These are phyloP conservation scores for Wickerhamiella infanticola DNA, from an alignment of 1,139 yeast genomes.

Conservation along the genomic window DNA sequence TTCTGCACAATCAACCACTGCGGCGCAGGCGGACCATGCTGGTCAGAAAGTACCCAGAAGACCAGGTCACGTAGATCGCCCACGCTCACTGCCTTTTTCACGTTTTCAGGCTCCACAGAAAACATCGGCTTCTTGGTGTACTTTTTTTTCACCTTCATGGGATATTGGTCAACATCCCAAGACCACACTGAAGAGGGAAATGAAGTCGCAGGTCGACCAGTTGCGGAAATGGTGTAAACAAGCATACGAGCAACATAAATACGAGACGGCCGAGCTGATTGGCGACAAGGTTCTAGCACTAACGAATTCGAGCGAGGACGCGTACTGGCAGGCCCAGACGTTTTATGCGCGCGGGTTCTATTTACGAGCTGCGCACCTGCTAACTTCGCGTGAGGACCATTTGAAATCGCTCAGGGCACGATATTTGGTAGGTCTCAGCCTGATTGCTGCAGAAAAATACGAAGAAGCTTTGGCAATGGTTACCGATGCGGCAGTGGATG, in stretches of 20 bases:
- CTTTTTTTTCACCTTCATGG: slow-evolving; percentile 12
- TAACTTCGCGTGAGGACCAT: slow-evolving; percentile 22
- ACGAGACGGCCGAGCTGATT: slow-evolving; percentile 74
- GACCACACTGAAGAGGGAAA: background rate
- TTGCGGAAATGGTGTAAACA: slow-evolving; percentile 88
- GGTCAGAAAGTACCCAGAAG: slow-evolving; percentile 16
- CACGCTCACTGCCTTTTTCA: slow-evolving; percentile 12
- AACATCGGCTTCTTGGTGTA: slow-evolving; percentile 17
- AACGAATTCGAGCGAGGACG: slow-evolving; percentile 79
- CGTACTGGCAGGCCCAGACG: slow-evolving; percentile 92
- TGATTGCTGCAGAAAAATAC: slow-evolving; percentile 46
- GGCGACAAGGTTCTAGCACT: slow-evolving; percentile 81
- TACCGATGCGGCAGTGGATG: slow-evolving; percentile 35
- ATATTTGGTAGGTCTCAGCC: slow-evolving; percentile 64
- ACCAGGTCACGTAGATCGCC: slow-evolving; percentile 38
- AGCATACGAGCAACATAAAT: slow-evolving; percentile 85
- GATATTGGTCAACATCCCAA: no score
- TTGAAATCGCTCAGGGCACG: slow-evolving; percentile 52
- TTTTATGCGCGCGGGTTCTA: slow-evolving; percentile 62
- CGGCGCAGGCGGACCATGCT: slow-evolving; percentile 7
- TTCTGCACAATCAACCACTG: slow-evolving; percentile 22
- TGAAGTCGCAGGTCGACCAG: slow-evolving; percentile 57
- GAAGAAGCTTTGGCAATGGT: slow-evolving; percentile 81
- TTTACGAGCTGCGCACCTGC: slow-evolving; percentile 58
- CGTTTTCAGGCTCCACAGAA: slow-evolving; percentile 15